These are phyloP conservation scores for Nannochloropsis granulata DNA, from an alignment of 108 stramenopile genomes.

Conservation along the genomic window DNA sequence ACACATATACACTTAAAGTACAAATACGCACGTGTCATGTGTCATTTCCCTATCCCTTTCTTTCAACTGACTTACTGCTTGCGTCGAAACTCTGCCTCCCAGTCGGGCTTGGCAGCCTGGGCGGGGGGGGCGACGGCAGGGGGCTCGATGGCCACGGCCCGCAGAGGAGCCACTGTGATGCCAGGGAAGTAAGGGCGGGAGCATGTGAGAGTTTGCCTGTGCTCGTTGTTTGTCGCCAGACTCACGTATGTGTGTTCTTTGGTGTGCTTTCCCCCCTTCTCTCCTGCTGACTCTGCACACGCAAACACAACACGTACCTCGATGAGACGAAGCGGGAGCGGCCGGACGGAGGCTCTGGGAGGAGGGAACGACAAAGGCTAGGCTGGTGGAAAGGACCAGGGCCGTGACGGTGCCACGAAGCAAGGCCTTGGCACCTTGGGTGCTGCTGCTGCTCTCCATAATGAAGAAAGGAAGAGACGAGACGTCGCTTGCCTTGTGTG, in stretches of 20 bases:
- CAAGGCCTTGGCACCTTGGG: background rate
- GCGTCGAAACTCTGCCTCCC: constrained; percentile 47
- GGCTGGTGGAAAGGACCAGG: background rate
- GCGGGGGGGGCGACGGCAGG: background rate
- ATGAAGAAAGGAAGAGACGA: background rate
- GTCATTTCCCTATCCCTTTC: constrained; percentile 28
- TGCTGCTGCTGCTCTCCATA: background rate
- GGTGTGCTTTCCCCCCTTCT: background rate
- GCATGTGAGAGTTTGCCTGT: background rate
- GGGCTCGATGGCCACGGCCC: background rate
- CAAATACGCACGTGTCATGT: no score
- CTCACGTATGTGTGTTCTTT: background rate
- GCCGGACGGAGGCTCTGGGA: background rate
- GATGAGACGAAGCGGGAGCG: background rate
- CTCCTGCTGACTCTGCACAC: background rate
- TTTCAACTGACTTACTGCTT: background rate
- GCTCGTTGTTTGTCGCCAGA: background rate
- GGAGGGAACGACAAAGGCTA: background rate
- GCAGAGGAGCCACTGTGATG: background rate
- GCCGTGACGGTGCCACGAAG: background rate
- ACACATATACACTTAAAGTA: no score
- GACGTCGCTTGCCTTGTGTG: background rate
- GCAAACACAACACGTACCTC: no score
- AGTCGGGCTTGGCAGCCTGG: constrained; percentile 1
- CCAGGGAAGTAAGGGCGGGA: background rate